Evolutionary conservation across 2,329 filamentous ascomycete species (phyloP).

Genomic region (Fusarium aywerte): DNA sequence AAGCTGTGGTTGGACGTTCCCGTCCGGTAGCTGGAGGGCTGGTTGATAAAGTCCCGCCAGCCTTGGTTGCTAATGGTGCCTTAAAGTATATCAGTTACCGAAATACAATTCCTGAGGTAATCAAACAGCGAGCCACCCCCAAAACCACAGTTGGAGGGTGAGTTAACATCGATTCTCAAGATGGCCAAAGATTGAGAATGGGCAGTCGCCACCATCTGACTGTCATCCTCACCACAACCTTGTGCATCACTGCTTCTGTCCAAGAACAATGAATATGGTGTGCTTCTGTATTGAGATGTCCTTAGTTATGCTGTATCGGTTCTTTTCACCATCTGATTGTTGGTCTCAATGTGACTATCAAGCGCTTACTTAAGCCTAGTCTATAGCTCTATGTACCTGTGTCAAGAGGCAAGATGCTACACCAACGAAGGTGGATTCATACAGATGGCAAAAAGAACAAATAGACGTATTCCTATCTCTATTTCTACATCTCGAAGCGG

Average conservation of each 20-base stretch:
- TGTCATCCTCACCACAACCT: background rate
- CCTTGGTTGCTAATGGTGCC: background rate
- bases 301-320: too few relatives aligned
- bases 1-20: background rate
- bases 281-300: too few relatives aligned
- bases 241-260: accelerated
- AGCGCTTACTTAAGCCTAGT: too few relatives aligned
- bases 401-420: too few relatives aligned
- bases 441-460: background rate
- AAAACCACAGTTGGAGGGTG: background rate
- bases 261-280: too few relatives aligned
- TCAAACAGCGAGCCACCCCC: background rate
- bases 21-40: background rate
- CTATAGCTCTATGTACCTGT: too few relatives aligned
- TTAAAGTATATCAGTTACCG: background rate
- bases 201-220: accelerated
- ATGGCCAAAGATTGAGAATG: too few relatives aligned
- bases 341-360: too few relatives aligned
- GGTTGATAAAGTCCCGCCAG: slow-evolving; percentile 2
- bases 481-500: background rate
- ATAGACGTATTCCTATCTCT: accelerated
- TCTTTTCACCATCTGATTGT: too few relatives aligned
- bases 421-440: too few relatives aligned
- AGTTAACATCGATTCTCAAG: accelerated
- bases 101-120: slow-evolving; percentile 7